phyloP scores from a whole-genome alignment of 1,139 yeast species.

The Geotrichum carabidarum region DNA sequence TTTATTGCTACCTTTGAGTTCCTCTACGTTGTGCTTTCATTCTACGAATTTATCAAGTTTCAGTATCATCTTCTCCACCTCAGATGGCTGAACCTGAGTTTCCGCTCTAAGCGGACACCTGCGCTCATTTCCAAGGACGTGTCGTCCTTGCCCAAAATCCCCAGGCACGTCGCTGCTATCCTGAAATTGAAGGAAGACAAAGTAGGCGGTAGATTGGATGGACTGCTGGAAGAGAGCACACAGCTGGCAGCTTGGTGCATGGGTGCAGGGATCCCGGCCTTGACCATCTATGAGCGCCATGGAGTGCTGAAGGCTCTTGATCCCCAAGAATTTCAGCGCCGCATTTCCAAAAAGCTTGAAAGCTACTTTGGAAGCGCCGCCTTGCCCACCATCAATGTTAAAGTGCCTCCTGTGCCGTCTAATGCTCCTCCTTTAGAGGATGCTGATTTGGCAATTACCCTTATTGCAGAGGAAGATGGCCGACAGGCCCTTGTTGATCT shows the following conservation, averaged over 20 bases:
- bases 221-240: conserved; percentile 68
- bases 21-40: neutral
- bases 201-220: conserved; percentile 88
- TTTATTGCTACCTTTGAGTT: neutral
- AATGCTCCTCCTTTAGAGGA: neutral
- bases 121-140: conserved; percentile 84
- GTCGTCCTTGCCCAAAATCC: conserved; percentile 63
- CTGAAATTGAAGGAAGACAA: conserved; percentile 71
- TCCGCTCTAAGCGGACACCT: conserved; percentile 80
- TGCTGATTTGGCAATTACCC: conserved; percentile 53
- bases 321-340: conserved; percentile 51
- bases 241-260: conserved; percentile 83
- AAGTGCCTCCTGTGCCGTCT: conserved; percentile 8
- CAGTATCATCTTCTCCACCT: conserved; percentile 52
- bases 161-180: conserved; percentile 68
- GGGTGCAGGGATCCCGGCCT: conserved; percentile 70
- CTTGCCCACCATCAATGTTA: conserved; percentile 46
- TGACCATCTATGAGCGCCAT: conserved; percentile 73
- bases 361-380: conserved; percentile 70
- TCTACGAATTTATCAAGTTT: neutral
- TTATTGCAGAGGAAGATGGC: conserved; percentile 77
- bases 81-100: conserved; percentile 57
- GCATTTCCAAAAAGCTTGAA: conserved; percentile 56
- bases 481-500: conserved; percentile 84
- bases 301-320: conserved; percentile 55